Evolutionary conservation across 148 eudicot genomes (phyloP).

Genomic region (Cornus kousa): DNA sequence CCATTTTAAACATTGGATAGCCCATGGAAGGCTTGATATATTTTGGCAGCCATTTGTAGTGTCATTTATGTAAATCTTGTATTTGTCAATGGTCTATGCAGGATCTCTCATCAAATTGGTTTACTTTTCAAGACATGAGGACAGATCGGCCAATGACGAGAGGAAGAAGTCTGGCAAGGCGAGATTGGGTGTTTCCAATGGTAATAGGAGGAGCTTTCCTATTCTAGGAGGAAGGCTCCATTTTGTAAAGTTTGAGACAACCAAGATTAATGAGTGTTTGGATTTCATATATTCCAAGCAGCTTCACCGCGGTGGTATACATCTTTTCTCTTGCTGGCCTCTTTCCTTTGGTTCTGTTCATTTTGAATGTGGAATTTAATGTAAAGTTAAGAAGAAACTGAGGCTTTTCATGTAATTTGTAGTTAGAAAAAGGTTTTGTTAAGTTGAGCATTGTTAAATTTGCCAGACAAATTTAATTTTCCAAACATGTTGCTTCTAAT

Average conservation of each 20-base stretch:
- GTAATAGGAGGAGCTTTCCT: slow-evolving; percentile 78
- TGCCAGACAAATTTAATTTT: not conserved
- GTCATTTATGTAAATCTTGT: not conserved
- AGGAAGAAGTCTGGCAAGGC: slow-evolving; percentile 65
- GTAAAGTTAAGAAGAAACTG: not conserved
- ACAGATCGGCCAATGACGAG: slow-evolving; percentile 59
- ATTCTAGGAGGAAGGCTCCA: slow-evolving; percentile 97
- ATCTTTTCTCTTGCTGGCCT: slow-evolving; percentile 1
- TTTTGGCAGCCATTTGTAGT: not conserved
- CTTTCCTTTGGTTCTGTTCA: not conserved
- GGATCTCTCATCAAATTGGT: slow-evolving; percentile 95
- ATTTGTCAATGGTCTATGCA: slow-evolving; percentile 19
- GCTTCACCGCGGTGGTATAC: slow-evolving; percentile 85
- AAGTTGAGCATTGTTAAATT: not conserved
- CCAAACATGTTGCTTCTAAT: not conserved
- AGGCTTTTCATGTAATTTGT: not conserved
- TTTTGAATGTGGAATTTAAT: not conserved
- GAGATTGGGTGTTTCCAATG: slow-evolving; percentile 61
- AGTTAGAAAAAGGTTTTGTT: not conserved
- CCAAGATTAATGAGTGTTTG: slow-evolving; percentile 83
- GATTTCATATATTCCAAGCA: slow-evolving; percentile 94
- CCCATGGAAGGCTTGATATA: not conserved
- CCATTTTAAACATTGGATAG: not conserved
- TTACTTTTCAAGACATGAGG: slow-evolving; percentile 95
- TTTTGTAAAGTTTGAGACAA: slow-evolving; percentile 95